phyloP scores from a whole-genome alignment of 768 basidiomycete species.

The Xanthoconium purpureum region DNA sequence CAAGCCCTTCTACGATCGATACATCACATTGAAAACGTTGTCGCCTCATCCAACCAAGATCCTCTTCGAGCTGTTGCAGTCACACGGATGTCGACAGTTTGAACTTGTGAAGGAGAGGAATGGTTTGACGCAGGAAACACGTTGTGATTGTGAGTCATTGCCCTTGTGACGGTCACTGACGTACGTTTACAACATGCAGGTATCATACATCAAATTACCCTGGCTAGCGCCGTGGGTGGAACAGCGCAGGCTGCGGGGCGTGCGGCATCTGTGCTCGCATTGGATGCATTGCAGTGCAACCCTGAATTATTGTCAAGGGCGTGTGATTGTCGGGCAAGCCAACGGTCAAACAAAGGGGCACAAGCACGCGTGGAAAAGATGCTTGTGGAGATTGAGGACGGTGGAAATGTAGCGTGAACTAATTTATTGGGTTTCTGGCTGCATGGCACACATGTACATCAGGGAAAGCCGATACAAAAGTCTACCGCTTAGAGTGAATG shows the following conservation, averaged over 20 bases:
- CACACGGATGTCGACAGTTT: conserved; percentile 67
- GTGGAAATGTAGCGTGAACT: conserved; percentile 14
- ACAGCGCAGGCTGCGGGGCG: conserved; percentile 56
- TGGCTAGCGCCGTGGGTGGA: conserved; percentile 55
- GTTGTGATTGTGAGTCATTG: conserved; percentile 50
- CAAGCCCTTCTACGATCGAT: conserved; percentile 75
- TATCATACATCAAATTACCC: conserved; percentile 59
- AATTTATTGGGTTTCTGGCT: not conserved
- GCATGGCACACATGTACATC: conserved; percentile 7
- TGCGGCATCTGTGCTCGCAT: conserved; percentile 57
- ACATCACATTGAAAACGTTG: conserved; percentile 69
- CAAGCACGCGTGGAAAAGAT: conserved; percentile 37
- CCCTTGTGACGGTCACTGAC: conserved; percentile 7
- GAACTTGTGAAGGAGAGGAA: conserved; percentile 52
- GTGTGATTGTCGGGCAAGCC: conserved; percentile 60
- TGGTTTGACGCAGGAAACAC: conserved; percentile 33
- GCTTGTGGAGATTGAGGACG: conserved; percentile 24
- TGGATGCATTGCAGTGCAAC: conserved; percentile 68
- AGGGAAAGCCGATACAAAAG: not conserved
- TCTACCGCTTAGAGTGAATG: conserved; percentile 10
- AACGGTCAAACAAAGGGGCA: conserved; percentile 34
- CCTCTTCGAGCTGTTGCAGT: conserved; percentile 70
- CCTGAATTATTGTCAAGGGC: conserved; percentile 56
- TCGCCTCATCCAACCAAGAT: conserved; percentile 76
- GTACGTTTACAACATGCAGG: conserved; percentile 42